phyloP scores from a whole-genome alignment of 1,139 yeast genomes.

The Arxiozyma bovina region DNA sequence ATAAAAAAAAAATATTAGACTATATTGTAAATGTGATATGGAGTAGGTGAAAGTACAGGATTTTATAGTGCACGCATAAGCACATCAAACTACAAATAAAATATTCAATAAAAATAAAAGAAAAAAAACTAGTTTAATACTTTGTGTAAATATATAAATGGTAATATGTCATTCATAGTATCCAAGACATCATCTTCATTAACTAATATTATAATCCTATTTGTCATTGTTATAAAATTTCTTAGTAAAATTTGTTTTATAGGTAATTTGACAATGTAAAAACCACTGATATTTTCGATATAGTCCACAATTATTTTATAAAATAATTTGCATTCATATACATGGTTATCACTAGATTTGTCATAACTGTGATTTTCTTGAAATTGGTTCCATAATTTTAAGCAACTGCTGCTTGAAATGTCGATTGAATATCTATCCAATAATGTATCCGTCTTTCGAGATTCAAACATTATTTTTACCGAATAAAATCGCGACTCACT shows the following conservation, averaged over 20 bases:
- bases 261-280: conserved; percentile 11
- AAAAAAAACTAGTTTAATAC: no score
- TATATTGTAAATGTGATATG: no score
- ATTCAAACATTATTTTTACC: not conserved
- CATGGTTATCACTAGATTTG: not conserved
- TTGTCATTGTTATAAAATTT: not conserved
- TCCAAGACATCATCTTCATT: not conserved
- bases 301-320: conserved; percentile 12
- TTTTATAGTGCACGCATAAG: no score
- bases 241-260: not conserved
- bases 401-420: conserved; percentile 1
- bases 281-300: conserved; percentile 16
- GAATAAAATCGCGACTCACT: not conserved
- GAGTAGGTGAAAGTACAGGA: no score
- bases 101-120: no score
- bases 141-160: not conserved
- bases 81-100: no score
- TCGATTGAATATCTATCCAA: conserved; percentile 5
- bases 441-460: not conserved
- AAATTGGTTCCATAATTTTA: not conserved
- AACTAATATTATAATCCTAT: not conserved
- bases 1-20: no score
- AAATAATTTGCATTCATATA: conserved; percentile 1
- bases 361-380: not conserved
- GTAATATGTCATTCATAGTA: not conserved